Conservation (phyloP, 1,284 basidiomycete species). For the Cryptococcus amylolentus region DNA sequence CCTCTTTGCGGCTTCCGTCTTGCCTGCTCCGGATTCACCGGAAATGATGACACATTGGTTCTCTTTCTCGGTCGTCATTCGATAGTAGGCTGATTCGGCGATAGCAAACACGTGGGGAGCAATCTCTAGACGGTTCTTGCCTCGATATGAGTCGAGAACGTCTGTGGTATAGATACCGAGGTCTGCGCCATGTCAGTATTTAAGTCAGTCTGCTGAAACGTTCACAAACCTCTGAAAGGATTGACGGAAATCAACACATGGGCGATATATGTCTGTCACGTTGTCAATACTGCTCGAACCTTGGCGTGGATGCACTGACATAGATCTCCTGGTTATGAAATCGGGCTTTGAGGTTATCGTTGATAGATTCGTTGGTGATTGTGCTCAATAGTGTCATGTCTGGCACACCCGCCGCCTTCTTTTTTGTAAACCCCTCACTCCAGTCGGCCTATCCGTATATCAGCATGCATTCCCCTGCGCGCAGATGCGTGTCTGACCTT, state of each 20-base stretch:
- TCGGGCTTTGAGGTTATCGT: constrained; percentile 94
- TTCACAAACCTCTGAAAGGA: constrained; percentile 77
- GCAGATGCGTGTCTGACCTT: constrained; percentile 10
- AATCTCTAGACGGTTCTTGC: constrained; percentile 97
- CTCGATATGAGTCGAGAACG: constrained; percentile 78
- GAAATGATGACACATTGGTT: constrained; percentile 99
- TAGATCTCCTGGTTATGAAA: constrained; percentile 97
- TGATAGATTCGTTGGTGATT: constrained; percentile 97
- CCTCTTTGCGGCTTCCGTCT: constrained; percentile 94
- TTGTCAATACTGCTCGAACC: not conserved
- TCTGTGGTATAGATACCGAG: constrained; percentile 96
- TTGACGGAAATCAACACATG: constrained; percentile 97
- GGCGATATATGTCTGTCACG: constrained; percentile 84
- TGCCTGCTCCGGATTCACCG: constrained; percentile 95
- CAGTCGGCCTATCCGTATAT: constrained; percentile 71
- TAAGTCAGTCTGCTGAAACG: not conserved
- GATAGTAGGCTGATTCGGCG: constrained; percentile 96
- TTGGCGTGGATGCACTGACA: constrained; percentile 30
- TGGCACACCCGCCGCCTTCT: constrained; percentile 93
- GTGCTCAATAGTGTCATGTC: constrained; percentile 98
- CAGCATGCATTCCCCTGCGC: not conserved
- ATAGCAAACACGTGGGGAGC: constrained; percentile 98
- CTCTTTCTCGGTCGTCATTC: constrained; percentile 99
- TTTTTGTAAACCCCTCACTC: constrained; percentile 98
- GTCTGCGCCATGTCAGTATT: constrained; percentile 55